phyloP scores from a whole-genome alignment of 306 rosid species.

The Casuarina glauca region DNA sequence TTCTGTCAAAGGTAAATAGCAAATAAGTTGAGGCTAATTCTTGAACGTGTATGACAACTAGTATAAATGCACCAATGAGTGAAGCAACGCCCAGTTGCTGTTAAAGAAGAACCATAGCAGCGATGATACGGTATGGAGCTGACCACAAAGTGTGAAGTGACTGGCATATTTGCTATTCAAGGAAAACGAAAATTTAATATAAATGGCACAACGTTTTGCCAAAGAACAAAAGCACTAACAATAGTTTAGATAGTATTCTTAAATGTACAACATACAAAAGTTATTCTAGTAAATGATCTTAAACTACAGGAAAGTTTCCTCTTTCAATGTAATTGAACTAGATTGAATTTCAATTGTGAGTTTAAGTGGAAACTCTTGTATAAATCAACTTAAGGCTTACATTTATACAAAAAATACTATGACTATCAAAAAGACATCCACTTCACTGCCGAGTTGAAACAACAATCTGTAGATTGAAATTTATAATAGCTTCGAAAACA shows the following conservation, averaged over 20 bases:
- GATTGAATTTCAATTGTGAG: too few species aligned
- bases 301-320: too few species aligned
- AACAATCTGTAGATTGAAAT: background rate
- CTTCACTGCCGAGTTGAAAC: background rate
- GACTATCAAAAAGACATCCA: too few species aligned
- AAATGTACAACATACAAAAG: background rate
- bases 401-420: too few species aligned
- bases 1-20: background rate
- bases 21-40: conserved; percentile 7
- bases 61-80: conserved; percentile 61
- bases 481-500: too few species aligned
- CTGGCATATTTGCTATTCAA: conserved; percentile 69
- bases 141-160: conserved; percentile 90
- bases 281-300: background rate
- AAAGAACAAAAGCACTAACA: background rate
- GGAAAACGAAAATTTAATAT: conserved; percentile 3
- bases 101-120: conserved; percentile 78
- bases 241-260: background rate
- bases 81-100: conserved; percentile 92
- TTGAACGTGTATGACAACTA: conserved; percentile 70
- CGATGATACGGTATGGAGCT: conserved; percentile 71
- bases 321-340: too few species aligned
- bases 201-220: background rate
- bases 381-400: too few species aligned
- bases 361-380: too few species aligned